Evolutionary conservation across 352 stramenopile genomes (phyloP), one percentile per base, ranked within the genome.

Genomic region (Plasmopara muralis): DNA sequence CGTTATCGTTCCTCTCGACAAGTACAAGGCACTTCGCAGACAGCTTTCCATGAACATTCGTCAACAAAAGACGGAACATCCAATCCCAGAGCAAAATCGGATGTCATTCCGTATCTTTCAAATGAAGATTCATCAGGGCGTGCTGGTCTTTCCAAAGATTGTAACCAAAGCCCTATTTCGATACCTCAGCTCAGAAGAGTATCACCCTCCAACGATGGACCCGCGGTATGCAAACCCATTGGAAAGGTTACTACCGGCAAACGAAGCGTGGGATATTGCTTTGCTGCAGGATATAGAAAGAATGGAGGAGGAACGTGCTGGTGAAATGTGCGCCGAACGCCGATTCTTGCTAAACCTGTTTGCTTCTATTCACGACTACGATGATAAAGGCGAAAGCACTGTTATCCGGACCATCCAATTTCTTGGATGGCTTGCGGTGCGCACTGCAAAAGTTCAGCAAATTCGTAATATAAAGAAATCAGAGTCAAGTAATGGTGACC

Each of bases 71-170:
- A 89, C 77, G 0, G 81, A 91, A 43, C 77, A 76, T 6, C 75
- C 82, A 6, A 87, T 93, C 35, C 77, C 82, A 0, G 82, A 93
- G 46, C 81, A 94, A 54, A 77, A 90, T 45, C 77, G 82, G 54
- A 89, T 90, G 83, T 90, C 83, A 0, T 89, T 89, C 52, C 83
- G 83, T 38, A 75, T 90, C 16, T 90, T 93, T 46, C 82, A 93
- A 55, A 55, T 83, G 41, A 89, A 93, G 60, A 89, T 93, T 42
- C 82, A 93, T 50, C 82, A 90, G 48, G 82, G 72, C 4, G 72
- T 90, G 14, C 44, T 93, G 9, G 60, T 77, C 6, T 88, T 92
- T 53, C 82, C 82, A 9, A 83, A 79, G 43, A 47, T 82, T 14
- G 64, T 89, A 6, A 66, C 73, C 4, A 68, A 80, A 6, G 77